Evolutionary conservation across 1,139 yeast genomes (phyloP).

Genomic region (Candida dubliniensis): DNA sequence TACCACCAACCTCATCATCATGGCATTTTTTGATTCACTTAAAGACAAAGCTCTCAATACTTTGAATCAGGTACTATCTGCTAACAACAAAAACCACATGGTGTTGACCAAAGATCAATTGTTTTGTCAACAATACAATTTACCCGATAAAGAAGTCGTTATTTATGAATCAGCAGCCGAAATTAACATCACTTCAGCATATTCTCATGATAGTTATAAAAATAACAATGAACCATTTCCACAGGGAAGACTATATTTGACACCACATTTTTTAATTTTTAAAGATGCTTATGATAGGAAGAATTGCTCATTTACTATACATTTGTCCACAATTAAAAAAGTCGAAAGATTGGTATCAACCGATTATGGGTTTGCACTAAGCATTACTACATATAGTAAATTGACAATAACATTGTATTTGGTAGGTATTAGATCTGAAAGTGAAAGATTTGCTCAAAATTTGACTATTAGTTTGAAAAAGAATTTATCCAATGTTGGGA

Average conservation of each 20-base stretch:
- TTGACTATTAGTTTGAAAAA: constrained; percentile 63
- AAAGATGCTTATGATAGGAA: constrained; percentile 67
- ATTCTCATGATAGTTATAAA: constrained; percentile 25
- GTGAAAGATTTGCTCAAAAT: constrained; percentile 75
- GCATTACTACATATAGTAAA: constrained; percentile 69
- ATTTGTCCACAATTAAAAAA: constrained; percentile 75
- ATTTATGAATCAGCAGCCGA: constrained; percentile 72
- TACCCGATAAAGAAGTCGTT: constrained; percentile 72
- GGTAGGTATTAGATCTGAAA: constrained; percentile 73
- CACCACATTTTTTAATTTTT: constrained; percentile 75
- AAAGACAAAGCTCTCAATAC: constrained; percentile 50
- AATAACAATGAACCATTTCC: constrained; percentile 27
- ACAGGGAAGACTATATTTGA: constrained; percentile 65
- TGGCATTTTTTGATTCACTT: constrained; percentile 53
- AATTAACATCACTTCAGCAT: constrained; percentile 50
- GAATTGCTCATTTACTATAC: constrained; percentile 68
- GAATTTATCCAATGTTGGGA: constrained; percentile 62
- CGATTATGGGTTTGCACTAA: constrained; percentile 75
- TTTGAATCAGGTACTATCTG: constrained; percentile 39
- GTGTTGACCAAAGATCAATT: constrained; percentile 61
- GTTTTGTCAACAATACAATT: constrained; percentile 61
- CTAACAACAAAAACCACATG: constrained; percentile 26
- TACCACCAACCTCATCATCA: constrained; percentile 14
- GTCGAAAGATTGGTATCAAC: constrained; percentile 83
- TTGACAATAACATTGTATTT: constrained; percentile 66